Evolutionary conservation across 495 filamentous ascomycete species (phyloP), one percentile per base, ranked within the genome.

Genomic region (Bacidia rubella): DNA sequence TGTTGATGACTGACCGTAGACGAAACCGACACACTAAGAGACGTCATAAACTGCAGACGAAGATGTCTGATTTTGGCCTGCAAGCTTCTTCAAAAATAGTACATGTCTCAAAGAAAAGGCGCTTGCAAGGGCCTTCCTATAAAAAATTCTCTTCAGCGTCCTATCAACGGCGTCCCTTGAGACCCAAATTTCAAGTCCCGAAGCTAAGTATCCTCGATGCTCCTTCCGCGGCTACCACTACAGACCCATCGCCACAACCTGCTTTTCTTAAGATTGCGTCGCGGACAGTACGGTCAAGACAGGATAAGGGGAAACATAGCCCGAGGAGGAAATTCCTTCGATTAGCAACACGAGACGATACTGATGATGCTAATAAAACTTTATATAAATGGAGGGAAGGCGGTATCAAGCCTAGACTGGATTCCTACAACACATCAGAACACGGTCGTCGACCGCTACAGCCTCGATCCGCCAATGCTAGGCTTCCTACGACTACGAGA

Each of bases 351-450:
- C 72, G 71, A 21, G 60, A 68, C 15, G 90, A 96, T 58, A 94
- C 86, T 5, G 65, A 78, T 21, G 92, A 96, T 62, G 83, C 80
- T 0, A 79, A 81, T 43, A 65, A 69, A 12, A 70, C 79, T 11
- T 66, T 98, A 45, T 70, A 68, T 20, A 74, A 83, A 51, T 98
- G 92, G 92, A 82, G 78, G 60, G 73, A 70, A 54, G 89, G 90
- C 5, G 78, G 65, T 38, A 80, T 90, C 44, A 66, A 62, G 20
- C 77, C 76, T 46, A 69, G 61, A 41, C 61, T 60, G 27, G 55
- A 54, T 58, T 17, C 53, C 61, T 26, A 57, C 59, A 19, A 58
- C 27, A 48, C 55, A 21, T 38, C 2, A 44, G 56, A 15, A 32
- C 15, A n/a, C 20, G 7, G 15, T 40, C 58, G 53, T 53, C 25